A percentile compares a stretch with the other conserved stretches of the same genome.
These are phyloP conservation scores for Spiromastix sp. DNA, from an alignment of 2,329 filamentous ascomycete genomes.

Conservation along the genomic window DNA sequence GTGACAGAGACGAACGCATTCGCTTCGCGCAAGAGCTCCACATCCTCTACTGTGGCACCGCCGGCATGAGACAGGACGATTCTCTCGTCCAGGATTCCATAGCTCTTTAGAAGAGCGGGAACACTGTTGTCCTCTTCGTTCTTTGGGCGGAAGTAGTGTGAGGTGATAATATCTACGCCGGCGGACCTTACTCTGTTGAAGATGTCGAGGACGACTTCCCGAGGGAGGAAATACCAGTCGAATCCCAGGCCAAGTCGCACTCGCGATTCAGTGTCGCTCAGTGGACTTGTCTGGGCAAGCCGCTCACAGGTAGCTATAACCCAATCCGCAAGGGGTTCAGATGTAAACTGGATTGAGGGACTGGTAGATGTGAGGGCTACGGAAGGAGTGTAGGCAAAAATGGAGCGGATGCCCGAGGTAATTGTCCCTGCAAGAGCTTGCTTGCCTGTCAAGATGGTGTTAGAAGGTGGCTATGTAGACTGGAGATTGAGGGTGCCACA, in stretches of 20 bases:
- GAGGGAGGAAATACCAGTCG: conserved; percentile 17
- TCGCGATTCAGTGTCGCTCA: conserved; percentile 17
- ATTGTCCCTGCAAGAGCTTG: conserved; percentile 17
- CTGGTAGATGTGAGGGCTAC: conserved; percentile 15
- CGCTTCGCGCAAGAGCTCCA: conserved; percentile 12
- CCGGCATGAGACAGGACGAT: conserved; percentile 18
- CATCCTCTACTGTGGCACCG: conserved; percentile 12
- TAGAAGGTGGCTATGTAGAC: neutral
- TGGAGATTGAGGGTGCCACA: neutral
- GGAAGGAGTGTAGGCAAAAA: conserved; percentile 18
- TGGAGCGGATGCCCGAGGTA: conserved; percentile 19
- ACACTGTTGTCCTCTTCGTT: no score
- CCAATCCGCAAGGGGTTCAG: conserved; percentile 17
- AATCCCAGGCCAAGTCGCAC: conserved; percentile 21
- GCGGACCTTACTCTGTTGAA: conserved; percentile 11
- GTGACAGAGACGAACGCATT: conserved; percentile 17
- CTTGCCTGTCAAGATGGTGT: conserved; percentile 7
- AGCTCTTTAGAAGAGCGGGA: conserved; percentile 12
- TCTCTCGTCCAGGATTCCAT: conserved; percentile 12
- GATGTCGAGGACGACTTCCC: conserved; percentile 15
- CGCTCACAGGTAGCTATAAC: conserved; percentile 14
- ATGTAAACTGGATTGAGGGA: conserved; percentile 10
- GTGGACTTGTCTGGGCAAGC: conserved; percentile 11
- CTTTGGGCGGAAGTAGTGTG: conserved; percentile 19
- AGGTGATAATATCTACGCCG: conserved; percentile 18